Base-by-base conservation (phyloP, 2,329 filamentous ascomycete species). In the Monosporascus sp. region DNA sequence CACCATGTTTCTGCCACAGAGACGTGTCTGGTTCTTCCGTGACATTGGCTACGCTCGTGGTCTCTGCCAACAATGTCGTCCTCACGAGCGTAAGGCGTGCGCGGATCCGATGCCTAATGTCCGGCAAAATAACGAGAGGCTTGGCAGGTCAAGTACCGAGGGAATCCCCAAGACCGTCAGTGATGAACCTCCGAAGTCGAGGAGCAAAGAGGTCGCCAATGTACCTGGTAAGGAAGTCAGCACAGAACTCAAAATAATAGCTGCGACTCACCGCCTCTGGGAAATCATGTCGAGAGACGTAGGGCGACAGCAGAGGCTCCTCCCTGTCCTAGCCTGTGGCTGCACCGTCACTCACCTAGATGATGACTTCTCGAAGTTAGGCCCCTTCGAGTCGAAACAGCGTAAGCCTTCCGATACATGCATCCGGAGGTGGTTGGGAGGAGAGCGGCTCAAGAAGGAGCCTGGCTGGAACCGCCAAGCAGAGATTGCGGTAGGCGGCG, bases 1-100 rank as follows among this genome's bases (percentile, higher is more conserved):
- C 49, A 77, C 72, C 55, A 74, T 82, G 68, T 78, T 83, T 53
- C 63, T 79, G 5, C 75, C 78, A 4, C 76, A 75, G 54, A 72
- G 71, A 52, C 74, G 74, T 54, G 71, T 81, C 39, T 78, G 77
- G 73, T 80, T 72, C 60, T 78, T 80, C 58, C 66, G 74, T 52
- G 75, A 75, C 56, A 72, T 76, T 47, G 72, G 73, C 8, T 75
- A 74, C 55, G 67, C 74, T 46, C 73, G 75, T 60, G 72, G 74
- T 53, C 72, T 76, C 39, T 77, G 76, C 51, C 63, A 70, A 53
- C 71, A 73, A 54, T 70, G 67, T 58, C 68, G 67, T 36, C 60
- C 65, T 5, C 64, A 66, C 44, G 57, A 62, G 20, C 48, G 54
- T 36, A 56, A 60, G 47, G 52, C 61, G 18, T 47, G 50, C 9